phyloP scores from a whole-genome alignment of 345 rosid species.

The Nasturtium officinale region DNA sequence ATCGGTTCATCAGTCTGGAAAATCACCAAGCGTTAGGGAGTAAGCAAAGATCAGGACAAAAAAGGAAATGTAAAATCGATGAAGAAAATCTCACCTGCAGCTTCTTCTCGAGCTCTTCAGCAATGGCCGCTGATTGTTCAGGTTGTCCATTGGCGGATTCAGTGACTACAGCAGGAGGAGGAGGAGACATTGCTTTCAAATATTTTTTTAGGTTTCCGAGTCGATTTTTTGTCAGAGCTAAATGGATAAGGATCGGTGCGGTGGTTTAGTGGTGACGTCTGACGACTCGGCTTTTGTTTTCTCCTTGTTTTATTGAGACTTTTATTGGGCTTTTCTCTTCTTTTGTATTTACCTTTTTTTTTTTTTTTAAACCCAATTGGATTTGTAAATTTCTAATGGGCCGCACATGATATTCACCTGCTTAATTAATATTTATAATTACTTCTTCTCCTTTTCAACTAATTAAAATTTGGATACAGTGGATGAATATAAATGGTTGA shows the following conservation, averaged over 20 bases:
- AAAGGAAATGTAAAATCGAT: background rate
- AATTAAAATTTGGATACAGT: no score
- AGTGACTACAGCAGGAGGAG: slow-evolving; percentile 55
- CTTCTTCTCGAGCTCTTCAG: slow-evolving; percentile 49
- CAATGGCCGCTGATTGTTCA: slow-evolving; percentile 24
- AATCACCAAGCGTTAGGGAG: background rate
- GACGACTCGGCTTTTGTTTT: background rate
- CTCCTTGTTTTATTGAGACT: background rate
- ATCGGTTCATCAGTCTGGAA: slow-evolving; percentile 56
- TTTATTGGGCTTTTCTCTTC: background rate
- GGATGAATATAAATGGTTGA: no score
- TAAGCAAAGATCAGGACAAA: background rate
- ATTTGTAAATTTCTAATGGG: no score
- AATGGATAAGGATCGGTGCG: slow-evolving; percentile 29
- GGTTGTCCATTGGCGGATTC: slow-evolving; percentile 48
- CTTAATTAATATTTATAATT: no score
- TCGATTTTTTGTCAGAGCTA: slow-evolving; percentile 2
- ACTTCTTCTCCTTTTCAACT: no score
- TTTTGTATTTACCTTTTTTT: background rate
- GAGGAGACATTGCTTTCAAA: slow-evolving; percentile 51
- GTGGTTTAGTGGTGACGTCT: background rate
- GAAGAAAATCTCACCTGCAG: slow-evolving; percentile 39
- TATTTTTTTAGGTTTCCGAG: background rate
- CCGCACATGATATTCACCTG: no score
- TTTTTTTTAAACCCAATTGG: background rate